These are phyloP conservation scores for Pythium folliculosum DNA, from an alignment of 352 stramenopile species.

Conservation along the genomic window DNA sequence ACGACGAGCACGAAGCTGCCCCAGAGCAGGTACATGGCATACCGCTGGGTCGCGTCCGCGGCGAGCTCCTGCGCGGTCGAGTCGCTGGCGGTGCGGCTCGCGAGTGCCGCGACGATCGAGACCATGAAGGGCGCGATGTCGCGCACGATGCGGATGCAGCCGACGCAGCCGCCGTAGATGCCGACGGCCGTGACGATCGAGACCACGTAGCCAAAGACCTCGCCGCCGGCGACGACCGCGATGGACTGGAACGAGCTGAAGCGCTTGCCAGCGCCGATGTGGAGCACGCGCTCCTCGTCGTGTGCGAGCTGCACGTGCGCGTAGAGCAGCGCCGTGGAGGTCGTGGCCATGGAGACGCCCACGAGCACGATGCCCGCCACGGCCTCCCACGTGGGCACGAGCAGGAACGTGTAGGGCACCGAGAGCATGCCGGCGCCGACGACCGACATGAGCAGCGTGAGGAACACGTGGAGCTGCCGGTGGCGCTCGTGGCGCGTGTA, in stretches of 20 bases:
- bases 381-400: constrained; percentile 45
- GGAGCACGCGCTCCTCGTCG: constrained; percentile 42
- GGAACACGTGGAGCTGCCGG: constrained; percentile 65
- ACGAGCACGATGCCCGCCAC: constrained; percentile 49
- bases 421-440: constrained; percentile 72
- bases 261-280: constrained; percentile 50
- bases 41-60: constrained; percentile 21
- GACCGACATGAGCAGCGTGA: constrained; percentile 79
- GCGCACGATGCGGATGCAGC: constrained; percentile 65
- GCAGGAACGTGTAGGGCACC: constrained; percentile 71
- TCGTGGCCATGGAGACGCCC: constrained; percentile 55
- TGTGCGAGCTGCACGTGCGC: constrained; percentile 55
- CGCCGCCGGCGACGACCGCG: constrained; percentile 49
- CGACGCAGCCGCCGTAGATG: constrained; percentile 75
- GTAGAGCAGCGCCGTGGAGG: constrained; percentile 56
- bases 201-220: constrained; percentile 60
- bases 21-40: constrained; percentile 55
- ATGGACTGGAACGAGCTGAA: constrained; percentile 72
- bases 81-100: constrained; percentile 9
- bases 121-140: constrained; percentile 72
- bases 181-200: constrained; percentile 63
- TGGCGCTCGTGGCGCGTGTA: constrained; percentile 36
- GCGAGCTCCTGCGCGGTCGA: background rate
- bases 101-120: constrained; percentile 23
- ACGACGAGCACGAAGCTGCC: constrained; percentile 51